These are phyloP conservation scores for Pelargonium fulgidum DNA, from an alignment of 441 rosid genomes.

Conservation along the genomic window DNA sequence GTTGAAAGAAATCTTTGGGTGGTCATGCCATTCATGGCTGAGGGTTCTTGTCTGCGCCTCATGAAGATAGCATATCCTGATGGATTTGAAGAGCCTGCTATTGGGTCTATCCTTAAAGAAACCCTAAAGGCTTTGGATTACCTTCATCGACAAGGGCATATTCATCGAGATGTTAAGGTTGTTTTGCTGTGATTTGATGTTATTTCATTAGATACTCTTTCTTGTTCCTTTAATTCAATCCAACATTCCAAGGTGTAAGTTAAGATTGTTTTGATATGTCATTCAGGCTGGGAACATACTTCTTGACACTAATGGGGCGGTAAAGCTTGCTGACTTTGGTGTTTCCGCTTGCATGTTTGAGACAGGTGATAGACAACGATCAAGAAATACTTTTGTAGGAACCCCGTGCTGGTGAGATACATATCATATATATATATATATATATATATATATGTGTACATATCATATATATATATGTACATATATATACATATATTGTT, in stretches of 20 bases:
- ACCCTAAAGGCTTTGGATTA: slow-evolving; percentile 92
- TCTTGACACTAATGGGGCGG: slow-evolving; percentile 62
- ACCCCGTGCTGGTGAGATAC: slow-evolving; percentile 90
- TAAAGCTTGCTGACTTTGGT: slow-evolving; percentile 96
- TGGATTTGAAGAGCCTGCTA: slow-evolving; percentile 93
- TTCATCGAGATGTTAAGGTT: slow-evolving; percentile 82
- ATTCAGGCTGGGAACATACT: slow-evolving; percentile 94
- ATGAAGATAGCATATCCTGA: slow-evolving; percentile 90
- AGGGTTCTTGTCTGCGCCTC: slow-evolving; percentile 95
- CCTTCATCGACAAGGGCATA: slow-evolving; percentile 95
- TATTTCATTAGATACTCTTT: slow-evolving; percentile 5
- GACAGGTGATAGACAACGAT: slow-evolving; percentile 85
- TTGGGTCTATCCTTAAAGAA: slow-evolving; percentile 82
- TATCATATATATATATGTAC: too few species aligned
- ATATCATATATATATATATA: too few species aligned
- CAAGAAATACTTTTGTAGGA: slow-evolving; percentile 97
- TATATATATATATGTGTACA: too few species aligned
- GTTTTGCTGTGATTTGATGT: slow-evolving; percentile 10
- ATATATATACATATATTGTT: too few species aligned
- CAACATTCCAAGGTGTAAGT: slow-evolving; percentile 5
- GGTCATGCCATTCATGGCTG: slow-evolving; percentile 97
- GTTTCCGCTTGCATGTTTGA: slow-evolving; percentile 99
- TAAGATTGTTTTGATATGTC: slow-evolving; percentile 15
- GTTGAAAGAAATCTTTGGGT: slow-evolving; percentile 91
- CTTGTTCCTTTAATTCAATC: slow-evolving; percentile 10